phyloP scores from a whole-genome alignment of 257 asterid species.

The Fraxinus americana region DNA sequence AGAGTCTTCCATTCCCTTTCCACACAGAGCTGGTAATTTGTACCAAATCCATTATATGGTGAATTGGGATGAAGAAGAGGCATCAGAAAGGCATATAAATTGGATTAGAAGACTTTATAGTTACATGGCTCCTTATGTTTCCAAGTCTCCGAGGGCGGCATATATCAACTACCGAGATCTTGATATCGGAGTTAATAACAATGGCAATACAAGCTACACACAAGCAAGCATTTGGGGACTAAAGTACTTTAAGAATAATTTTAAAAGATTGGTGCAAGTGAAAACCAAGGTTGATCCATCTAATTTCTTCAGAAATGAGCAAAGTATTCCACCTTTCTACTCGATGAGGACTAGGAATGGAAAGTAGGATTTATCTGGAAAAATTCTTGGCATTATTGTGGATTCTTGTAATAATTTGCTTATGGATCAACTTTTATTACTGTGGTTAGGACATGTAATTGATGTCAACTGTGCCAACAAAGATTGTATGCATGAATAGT shows the following conservation, averaged over 20 bases:
- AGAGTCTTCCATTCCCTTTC: background rate
- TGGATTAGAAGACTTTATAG: background rate
- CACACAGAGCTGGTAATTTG: background rate
- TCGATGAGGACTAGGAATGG: background rate
- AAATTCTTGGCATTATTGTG: too few relatives aligned
- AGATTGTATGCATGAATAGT: too few relatives aligned
- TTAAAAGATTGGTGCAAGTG: background rate
- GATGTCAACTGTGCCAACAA: too few relatives aligned
- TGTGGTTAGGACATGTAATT: too few relatives aligned
- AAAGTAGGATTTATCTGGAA: background rate
- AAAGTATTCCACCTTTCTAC: background rate
- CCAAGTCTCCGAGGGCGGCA: background rate
- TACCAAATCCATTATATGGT: background rate
- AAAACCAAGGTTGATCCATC: background rate
- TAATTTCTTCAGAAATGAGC: background rate
- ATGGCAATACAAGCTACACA: background rate
- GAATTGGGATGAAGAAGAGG: background rate
- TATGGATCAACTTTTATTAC: too few relatives aligned
- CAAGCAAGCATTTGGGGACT: background rate
- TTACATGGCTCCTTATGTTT: background rate
- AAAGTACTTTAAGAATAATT: background rate
- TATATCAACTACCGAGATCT: conserved; percentile 25
- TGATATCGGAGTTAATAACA: background rate
- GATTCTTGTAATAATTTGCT: too few relatives aligned
- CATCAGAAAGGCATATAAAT: background rate